These are phyloP conservation scores for Phytomonas serpens DNA, from an alignment of 208 protist genomes.

Conservation along the genomic window DNA sequence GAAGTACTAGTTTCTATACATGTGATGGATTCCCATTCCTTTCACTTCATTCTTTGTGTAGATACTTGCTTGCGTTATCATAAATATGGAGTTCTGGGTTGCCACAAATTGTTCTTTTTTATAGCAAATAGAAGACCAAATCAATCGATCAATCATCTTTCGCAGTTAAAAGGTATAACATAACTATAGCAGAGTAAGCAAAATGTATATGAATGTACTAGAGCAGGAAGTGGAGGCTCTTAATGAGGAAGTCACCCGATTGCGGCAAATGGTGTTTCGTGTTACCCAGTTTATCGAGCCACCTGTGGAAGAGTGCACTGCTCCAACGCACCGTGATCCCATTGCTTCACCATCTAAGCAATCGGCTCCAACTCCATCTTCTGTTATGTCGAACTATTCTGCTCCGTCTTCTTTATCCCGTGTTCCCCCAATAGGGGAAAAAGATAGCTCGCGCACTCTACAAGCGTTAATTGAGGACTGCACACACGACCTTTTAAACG, in stretches of 20 bases:
- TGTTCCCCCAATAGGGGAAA: not conserved
- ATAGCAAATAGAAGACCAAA: not conserved
- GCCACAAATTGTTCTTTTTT: not conserved
- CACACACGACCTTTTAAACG: not conserved
- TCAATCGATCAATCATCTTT: not conserved
- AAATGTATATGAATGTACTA: constrained; percentile 74
- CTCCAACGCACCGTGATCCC: constrained; percentile 1
- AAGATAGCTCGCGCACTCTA: not conserved
- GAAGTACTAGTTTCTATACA: not conserved
- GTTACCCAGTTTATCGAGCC: constrained; percentile 49
- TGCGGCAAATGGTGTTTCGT: constrained; percentile 79
- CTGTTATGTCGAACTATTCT: not conserved
- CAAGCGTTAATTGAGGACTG: not conserved
- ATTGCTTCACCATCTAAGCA: not conserved
- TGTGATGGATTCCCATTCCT: not conserved
- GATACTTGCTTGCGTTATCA: constrained; percentile 1
- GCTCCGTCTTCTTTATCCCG: not conserved
- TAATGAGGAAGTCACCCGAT: constrained; percentile 69
- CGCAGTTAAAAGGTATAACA: not conserved
- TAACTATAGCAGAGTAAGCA: not conserved
- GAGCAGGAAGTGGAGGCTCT: constrained; percentile 81
- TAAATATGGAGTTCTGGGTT: constrained; percentile 1
- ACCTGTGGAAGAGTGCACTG: not conserved
- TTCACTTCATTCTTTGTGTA: not conserved
- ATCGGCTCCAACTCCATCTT: not conserved